phyloP scores from a whole-genome alignment of 2,329 filamentous ascomycete genomes.

The Cladobotryum protrusum region DNA sequence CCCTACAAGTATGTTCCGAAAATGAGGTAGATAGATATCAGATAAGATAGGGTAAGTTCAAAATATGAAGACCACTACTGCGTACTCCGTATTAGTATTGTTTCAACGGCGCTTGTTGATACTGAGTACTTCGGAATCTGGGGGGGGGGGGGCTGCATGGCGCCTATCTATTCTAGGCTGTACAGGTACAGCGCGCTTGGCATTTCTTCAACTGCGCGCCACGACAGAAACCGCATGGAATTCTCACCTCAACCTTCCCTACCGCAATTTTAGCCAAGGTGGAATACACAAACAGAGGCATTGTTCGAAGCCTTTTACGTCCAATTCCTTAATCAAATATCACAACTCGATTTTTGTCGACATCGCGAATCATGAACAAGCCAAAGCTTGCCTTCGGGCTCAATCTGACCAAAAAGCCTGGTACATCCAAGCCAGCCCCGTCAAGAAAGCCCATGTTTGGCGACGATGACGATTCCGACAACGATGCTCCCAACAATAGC shows the following conservation, averaged over 20 bases:
- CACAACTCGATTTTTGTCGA: no score
- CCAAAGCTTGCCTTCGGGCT: slow-evolving; percentile 50
- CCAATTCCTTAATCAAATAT: no score
- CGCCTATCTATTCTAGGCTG: no score
- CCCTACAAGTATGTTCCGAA: no score
- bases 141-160: slow-evolving; percentile 9
- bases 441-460: slow-evolving; percentile 52
- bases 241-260: not conserved
- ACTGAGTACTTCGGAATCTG: not conserved
- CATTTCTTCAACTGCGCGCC: slow-evolving; percentile 7
- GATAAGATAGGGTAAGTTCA: no score
- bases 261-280: no score
- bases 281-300: no score
- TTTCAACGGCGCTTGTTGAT: no score
- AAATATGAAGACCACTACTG: no score
- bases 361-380: slow-evolving; percentile 35
- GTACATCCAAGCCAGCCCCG: slow-evolving; percentile 42
- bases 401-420: slow-evolving; percentile 53
- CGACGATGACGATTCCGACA: slow-evolving; percentile 50
- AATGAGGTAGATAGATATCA: no score
- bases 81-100: no score
- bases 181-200: not conserved
- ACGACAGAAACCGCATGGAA: not conserved
- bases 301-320: no score
- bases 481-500: slow-evolving; percentile 33